Base-by-base conservation (phyloP, 371 early-diverging fungal species). In the Mortierella sp. region DNA sequence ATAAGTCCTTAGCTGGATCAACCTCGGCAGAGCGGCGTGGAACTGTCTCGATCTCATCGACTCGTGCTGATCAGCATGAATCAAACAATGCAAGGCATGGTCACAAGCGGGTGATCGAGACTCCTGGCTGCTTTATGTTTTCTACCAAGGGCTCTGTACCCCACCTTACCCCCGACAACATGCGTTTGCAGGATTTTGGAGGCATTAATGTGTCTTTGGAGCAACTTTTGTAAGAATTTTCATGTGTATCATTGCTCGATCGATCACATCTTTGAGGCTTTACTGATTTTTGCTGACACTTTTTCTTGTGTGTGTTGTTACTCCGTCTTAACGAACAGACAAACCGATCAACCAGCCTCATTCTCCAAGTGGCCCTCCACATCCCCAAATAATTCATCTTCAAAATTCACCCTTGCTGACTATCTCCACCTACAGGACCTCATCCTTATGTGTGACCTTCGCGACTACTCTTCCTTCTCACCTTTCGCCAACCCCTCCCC, bases 121-220 rank as follows among this genome's bases (percentile, higher is more conserved):
- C 94, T 21, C 94, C 94, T 34, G 84, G 84, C 19, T 92, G 87
- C 67, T 60, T 93, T 54, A 83, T 87, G 50, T 89, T 89, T 68
- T 91, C 91, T 8, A 69, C 83, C 44, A 86, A 87, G 34, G 94
- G 92, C 12, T 82, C 91, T 12, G 90, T 90, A 9, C 93, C 92
- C 34, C 94, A 93, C 62, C 76, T 93, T 67, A 82, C 91, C 31
- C 86, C 89, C 0, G 92, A 93, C 37, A 88, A 81, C 53, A 55
- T 87, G 56, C 79, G 81, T 14, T 56, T 58, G 6, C 79, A 87
- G 43, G 83, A 84, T 19, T 72, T 82, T 19, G 81, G 81, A 41
- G 79, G 83, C 50, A 57, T 84, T 15, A 84, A 82, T 48, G 69
- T 90, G 5, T 79, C 83, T 12, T 64, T 88, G 49, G 89, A 89